phyloP scores from a whole-genome alignment of 1,139 yeast species.

The Candida frijolesensis region DNA sequence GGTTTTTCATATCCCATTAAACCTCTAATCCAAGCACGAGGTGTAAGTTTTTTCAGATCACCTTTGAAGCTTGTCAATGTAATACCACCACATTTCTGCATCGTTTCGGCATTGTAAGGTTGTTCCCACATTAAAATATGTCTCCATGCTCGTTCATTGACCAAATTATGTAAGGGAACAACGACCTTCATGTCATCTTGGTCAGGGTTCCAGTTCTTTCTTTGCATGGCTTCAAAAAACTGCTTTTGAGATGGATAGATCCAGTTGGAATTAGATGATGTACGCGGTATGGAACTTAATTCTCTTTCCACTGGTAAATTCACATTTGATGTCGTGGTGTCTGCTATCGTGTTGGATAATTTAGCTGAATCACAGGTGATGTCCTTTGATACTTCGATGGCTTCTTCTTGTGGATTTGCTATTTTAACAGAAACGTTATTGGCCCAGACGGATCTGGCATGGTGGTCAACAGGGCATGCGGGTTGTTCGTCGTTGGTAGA shows the following conservation, averaged over 20 bases:
- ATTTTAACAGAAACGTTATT: slow-evolving; percentile 38
- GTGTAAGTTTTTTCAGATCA: slow-evolving; percentile 80
- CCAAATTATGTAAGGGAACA: slow-evolving; percentile 92
- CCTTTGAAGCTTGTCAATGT: slow-evolving; percentile 87
- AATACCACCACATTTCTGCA: slow-evolving; percentile 73
- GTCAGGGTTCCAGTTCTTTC: slow-evolving; percentile 86
- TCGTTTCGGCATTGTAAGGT: slow-evolving; percentile 53
- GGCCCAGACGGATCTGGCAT: slow-evolving; percentile 61
- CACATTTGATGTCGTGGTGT: slow-evolving; percentile 28
- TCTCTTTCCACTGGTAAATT: slow-evolving; percentile 69
- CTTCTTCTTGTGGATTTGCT: slow-evolving; percentile 31
- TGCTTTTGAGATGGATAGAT: slow-evolving; percentile 94
- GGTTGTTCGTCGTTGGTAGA: slow-evolving; percentile 29
- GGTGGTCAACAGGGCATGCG: slow-evolving; percentile 70
- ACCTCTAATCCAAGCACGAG: slow-evolving; percentile 80
- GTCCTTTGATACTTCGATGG: slow-evolving; percentile 47
- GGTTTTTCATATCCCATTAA: slow-evolving; percentile 73
- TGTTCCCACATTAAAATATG: slow-evolving; percentile 85
- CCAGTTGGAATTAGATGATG: slow-evolving; percentile 72
- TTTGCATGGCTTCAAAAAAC: slow-evolving; percentile 89
- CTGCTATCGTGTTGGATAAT: slow-evolving; percentile 23
- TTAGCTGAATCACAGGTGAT: slow-evolving; percentile 51
- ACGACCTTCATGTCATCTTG: slow-evolving; percentile 85
- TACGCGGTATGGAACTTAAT: slow-evolving; percentile 82
- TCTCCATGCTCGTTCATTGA: slow-evolving; percentile 90